These are phyloP conservation scores for Lasiosphaeris hirsuta DNA, from an alignment of 495 filamentous ascomycete genomes.

Conservation along the genomic window DNA sequence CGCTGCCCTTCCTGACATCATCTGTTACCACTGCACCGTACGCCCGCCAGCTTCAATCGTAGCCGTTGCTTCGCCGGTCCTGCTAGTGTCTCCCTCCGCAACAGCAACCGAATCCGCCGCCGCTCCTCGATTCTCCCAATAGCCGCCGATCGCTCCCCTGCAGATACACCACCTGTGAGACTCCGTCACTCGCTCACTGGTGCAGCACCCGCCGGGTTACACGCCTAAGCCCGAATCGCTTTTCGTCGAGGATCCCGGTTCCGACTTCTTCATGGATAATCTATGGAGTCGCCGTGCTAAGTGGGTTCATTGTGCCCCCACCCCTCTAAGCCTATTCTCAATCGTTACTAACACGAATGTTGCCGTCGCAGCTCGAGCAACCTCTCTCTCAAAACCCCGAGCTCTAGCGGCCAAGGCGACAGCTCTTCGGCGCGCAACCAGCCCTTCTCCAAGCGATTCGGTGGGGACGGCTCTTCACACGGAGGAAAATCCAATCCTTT, in stretches of 20 bases:
- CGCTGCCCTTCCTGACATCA: slow-evolving; percentile 15
- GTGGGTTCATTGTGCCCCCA: slow-evolving; percentile 51
- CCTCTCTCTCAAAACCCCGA: slow-evolving; percentile 78
- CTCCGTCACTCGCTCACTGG: slow-evolving; percentile 8
- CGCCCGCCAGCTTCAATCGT: slow-evolving; percentile 1
- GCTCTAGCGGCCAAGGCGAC: slow-evolving; percentile 53
- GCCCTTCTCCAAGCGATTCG: slow-evolving; percentile 66
- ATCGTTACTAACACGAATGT: slow-evolving; percentile 16
- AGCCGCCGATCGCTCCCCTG: neutral
- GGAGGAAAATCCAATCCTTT: slow-evolving; percentile 77
- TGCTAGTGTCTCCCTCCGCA: neutral
- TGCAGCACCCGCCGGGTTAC: slow-evolving; percentile 11
- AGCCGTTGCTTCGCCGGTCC: slow-evolving; percentile 1
- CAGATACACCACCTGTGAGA: neutral
- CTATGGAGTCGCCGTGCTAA: slow-evolving; percentile 92
- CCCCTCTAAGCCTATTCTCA: slow-evolving; percentile 1
- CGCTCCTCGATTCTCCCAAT: neutral
- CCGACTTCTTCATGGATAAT: slow-evolving; percentile 41
- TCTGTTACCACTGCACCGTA: neutral
- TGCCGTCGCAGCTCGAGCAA: slow-evolving; percentile 66
- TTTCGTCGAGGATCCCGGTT: slow-evolving; percentile 26
- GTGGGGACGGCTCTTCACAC: slow-evolving; percentile 72
- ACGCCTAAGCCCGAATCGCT: slow-evolving; percentile 8
- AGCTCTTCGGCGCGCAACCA: slow-evolving; percentile 64
- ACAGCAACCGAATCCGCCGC: neutral